Evolutionary conservation across 1,139 yeast species (phyloP), one percentile per base, ranked within the genome.

Genomic region (Cylindricascospora bacillispora): DNA sequence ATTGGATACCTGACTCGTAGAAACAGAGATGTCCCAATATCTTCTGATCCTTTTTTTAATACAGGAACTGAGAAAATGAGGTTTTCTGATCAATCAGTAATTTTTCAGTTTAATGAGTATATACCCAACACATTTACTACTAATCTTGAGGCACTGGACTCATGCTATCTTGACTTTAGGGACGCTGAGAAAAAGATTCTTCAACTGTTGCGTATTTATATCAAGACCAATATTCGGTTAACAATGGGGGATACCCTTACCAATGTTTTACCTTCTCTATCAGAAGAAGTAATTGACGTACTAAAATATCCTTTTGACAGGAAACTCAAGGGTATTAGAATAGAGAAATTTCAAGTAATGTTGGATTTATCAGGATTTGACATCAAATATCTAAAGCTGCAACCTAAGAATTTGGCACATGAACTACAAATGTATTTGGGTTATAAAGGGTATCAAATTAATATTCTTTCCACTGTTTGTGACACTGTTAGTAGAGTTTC

Each of bases 291-390:
- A 10, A 28, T 29, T 6, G 29, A 32, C 5, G 24, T 29, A 1
- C 24, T 41, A n/a, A 30, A 33, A 12, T 41, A 33, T 25, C 41
- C 43, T 14, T 40, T 33, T 25, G 28, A 34, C 17, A 9, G 31
- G 9, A 36, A 37, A 13, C 24, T 41, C 11, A 33, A 30, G 9
- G 29, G 19, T 12, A 34, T 35, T 26, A 22, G 30, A 15, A 31
- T 41, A n/a, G 38, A 38, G 24, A 32, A 21, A 25, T 23, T 39
- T 11, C 43, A 35, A 30, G 26, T 36, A 6, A 23, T 37, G 4
- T 24, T 41, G 12, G 29, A 31, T 15, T 18, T 35, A 4, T 9
- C 30, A 3, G 20, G 18, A 10, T 10, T 18, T 18, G 21, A 18
- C 21, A 7, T 18, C 10, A 10, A 18, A 18, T 18, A 7, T 10